Conservation (phyloP, 2,329 filamentous ascomycete species). For the Elsinoe fawcettii region DNA sequence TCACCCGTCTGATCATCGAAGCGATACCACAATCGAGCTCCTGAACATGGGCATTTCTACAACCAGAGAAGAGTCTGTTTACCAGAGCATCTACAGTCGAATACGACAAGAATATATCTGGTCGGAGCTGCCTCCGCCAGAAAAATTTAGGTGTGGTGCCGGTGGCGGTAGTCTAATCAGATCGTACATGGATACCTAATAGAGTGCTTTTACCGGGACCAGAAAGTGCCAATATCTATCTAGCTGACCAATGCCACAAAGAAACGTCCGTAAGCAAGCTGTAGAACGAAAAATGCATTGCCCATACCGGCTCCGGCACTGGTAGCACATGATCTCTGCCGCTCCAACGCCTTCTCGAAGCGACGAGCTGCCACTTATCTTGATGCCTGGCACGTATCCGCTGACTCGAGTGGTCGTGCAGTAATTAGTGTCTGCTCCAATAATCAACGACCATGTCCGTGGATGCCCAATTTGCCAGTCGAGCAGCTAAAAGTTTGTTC, state of each 20-base stretch:
- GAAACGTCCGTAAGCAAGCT: neutral
- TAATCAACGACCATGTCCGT: neutral
- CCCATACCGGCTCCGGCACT: neutral
- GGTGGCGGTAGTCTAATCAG: neutral
- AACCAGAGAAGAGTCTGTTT: neutral
- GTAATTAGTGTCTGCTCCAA: neutral
- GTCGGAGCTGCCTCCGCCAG: neutral
- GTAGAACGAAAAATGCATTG: neutral
- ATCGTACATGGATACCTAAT: neutral
- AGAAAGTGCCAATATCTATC: neutral
- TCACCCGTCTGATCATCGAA: slow-evolving; percentile 2
- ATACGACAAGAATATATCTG: neutral
- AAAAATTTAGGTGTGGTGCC: neutral
- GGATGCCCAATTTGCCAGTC: neutral
- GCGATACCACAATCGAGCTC: neutral
- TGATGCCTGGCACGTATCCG: neutral
- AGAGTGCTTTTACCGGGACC: neutral
- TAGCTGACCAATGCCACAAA: neutral
- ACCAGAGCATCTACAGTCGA: neutral
- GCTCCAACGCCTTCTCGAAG: slow-evolving; percentile 11
- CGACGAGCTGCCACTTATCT: slow-evolving; percentile 1
- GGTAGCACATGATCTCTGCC: neutral
- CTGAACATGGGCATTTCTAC: neutral
- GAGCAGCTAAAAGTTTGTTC: neutral
- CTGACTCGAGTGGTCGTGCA: neutral